phyloP scores from a whole-genome alignment of 805 yeast species.

The Candida krabiensis region DNA sequence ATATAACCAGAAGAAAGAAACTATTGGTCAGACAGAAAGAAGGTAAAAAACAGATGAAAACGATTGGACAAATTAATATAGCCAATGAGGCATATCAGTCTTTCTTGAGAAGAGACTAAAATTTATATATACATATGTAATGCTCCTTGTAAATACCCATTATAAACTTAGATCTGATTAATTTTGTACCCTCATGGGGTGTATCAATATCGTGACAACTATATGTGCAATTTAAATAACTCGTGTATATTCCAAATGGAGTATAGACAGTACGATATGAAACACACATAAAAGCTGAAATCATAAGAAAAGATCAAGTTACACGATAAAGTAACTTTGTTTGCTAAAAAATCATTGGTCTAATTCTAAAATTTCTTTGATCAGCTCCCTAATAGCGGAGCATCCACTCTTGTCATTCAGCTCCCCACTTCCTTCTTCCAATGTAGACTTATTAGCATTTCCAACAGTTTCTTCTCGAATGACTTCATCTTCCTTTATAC shows the following conservation, averaged over 20 bases:
- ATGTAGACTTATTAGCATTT: constrained; percentile 1
- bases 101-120: constrained; percentile 50
- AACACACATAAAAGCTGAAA: too few species aligned
- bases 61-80: constrained; percentile 74
- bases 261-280: too few species aligned
- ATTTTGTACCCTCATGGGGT: too few species aligned
- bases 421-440: constrained; percentile 9
- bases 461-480: constrained; percentile 8
- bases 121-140: too few species aligned
- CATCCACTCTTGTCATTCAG: constrained; percentile 17
- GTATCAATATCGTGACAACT: too few species aligned
- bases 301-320: too few species aligned
- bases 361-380: constrained; percentile 10
- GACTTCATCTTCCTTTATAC: constrained; percentile 1
- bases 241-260: not conserved
- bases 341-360: too few species aligned
- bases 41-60: constrained; percentile 84
- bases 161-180: too few species aligned
- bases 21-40: constrained; percentile 86
- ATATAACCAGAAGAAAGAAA: constrained; percentile 85
- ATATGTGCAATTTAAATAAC: not conserved
- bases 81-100: constrained; percentile 89
- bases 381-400: constrained; percentile 18
- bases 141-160: constrained; percentile 10
- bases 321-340: too few species aligned